Evolutionary conservation across 2,329 filamentous ascomycete species (phyloP), one percentile per base, ranked within the genome.

Genomic region (Penicillium expansum): DNA sequence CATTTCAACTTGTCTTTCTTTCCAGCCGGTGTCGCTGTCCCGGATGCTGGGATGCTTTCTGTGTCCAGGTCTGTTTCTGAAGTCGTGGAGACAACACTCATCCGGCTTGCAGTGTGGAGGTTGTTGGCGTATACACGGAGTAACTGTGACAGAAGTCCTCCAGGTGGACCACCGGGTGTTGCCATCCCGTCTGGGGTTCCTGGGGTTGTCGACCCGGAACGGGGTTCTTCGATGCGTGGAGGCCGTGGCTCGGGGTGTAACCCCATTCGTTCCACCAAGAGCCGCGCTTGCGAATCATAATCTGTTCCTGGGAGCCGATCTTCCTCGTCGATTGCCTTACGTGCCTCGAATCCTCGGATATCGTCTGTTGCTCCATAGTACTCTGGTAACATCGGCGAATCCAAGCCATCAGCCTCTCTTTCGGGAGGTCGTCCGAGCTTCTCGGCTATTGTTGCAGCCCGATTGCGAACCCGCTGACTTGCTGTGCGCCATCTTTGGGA

Each of bases 61-160:
- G 50, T 55, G 5, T 63, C 58, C 4, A 54, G 60, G 20, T 69
- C 62, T 0, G 57, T 52, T 3, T 63, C 61, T 5, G 59, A 45
- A 7, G 59, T 33, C 0, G 62, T 60, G 1, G 66, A 61, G 18
- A 55, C 58, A 27, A 61, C 51, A 42, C 62, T 66, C 57, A 64
- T 64, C 8, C 65, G 47, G 33, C 59, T 73, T 41, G 61, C 66
- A 57, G 67, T 70, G 24, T 65, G 69, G 55, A 69, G 62, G 66
- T 80, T 77, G 64, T 82, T 77, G 59, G 83, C 80, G 69, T 89
- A 88, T 4, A 90, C 78, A 69, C 86, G 88, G 43, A 92, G 76
- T 0, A 93, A 76, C 0, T 85, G 86, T 1, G 86, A 85, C 0
- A 93, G 76, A 35, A 92, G 83, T 35, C 90, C 88, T 14, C 65